Evolutionary conservation across 495 filamentous ascomycete species (phyloP).

Genomic region (Neurospora sp.): DNA sequence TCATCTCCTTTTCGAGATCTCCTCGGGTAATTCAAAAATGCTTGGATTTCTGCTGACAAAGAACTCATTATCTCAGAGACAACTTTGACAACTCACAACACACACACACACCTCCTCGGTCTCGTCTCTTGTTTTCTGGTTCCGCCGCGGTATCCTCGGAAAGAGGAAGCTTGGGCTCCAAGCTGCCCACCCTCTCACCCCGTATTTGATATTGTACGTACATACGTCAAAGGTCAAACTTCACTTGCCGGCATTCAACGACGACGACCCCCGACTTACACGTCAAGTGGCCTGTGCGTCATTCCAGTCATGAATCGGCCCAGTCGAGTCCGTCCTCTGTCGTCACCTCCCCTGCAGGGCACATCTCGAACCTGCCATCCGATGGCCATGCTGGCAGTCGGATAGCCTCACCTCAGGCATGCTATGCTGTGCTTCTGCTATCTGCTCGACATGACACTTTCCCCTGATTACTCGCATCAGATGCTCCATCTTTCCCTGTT

Average conservation of each 20-base stretch:
- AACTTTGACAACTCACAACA: not conserved
- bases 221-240: not conserved
- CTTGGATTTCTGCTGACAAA: not conserved
- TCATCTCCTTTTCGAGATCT: not conserved
- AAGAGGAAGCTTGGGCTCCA: not conserved
- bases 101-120: not conserved
- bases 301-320: not conserved
- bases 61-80: not conserved
- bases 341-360: slow-evolving; percentile 20
- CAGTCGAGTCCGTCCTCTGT: not conserved
- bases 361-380: slow-evolving; percentile 52
- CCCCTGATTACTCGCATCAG: not conserved
- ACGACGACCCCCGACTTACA: not conserved
- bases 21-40: not conserved
- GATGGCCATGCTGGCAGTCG: slow-evolving; percentile 40
- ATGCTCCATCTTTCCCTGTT: not conserved
- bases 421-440: not conserved
- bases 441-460: not conserved
- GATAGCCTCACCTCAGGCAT: not conserved
- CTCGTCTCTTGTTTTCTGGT: not conserved
- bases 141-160: not conserved
- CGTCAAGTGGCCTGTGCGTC: not conserved
- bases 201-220: not conserved
- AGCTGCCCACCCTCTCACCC: not conserved
- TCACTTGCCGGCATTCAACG: not conserved